Percentiles rank a stretch among this genome's conserved stretches.
Evolutionary conservation across 2,329 filamentous ascomycete genomes (phyloP).

Genomic region (Calonectria pteridis): DNA sequence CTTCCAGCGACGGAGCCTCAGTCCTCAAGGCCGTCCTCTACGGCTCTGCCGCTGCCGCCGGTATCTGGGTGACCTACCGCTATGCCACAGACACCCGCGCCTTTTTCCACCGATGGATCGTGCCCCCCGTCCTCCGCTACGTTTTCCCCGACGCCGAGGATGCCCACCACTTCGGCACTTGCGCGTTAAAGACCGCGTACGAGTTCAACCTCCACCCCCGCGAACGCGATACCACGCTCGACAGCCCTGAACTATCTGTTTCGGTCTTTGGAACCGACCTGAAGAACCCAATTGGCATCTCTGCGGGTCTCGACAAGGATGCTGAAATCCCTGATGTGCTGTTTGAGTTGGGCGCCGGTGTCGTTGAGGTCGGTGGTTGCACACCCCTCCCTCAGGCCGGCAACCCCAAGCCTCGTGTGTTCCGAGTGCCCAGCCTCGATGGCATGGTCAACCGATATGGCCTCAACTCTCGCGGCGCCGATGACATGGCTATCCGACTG

Average conservation of each 20-base stretch:
- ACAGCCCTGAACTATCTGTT: conserved; percentile 49
- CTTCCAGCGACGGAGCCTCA: conserved; percentile 46
- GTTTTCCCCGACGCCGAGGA: conserved; percentile 85
- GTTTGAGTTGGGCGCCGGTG: conserved; percentile 84
- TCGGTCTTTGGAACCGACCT: conserved; percentile 82
- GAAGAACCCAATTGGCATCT: conserved; percentile 91
- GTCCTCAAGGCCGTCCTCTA: conserved; percentile 54
- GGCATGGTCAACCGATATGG: conserved; percentile 97
- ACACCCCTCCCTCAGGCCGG: conserved; percentile 90
- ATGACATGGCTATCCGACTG: conserved; percentile 84
- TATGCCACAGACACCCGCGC: conserved; percentile 83
- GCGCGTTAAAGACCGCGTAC: conserved; percentile 78
- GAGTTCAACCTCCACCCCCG: conserved; percentile 82
- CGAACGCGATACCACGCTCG: conserved; percentile 72
- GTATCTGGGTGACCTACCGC: conserved; percentile 67
- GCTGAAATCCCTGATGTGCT: conserved; percentile 88
- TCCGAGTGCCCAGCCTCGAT: conserved; percentile 84
- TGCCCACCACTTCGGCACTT: conserved; percentile 86
- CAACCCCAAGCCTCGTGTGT: conserved; percentile 89
- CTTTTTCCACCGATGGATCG: conserved; percentile 75
- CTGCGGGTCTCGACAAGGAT: conserved; percentile 96
- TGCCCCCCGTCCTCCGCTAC: conserved; percentile 74
- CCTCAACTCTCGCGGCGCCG: conserved; percentile 91
- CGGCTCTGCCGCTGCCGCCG: conserved; percentile 55
- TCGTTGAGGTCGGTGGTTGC: conserved; percentile 93